Percentiles rank a stretch among this genome's conserved stretches.
Conservation (phyloP, 1,284 basidiomycete species). For the Ustilago vetiveriae region DNA sequence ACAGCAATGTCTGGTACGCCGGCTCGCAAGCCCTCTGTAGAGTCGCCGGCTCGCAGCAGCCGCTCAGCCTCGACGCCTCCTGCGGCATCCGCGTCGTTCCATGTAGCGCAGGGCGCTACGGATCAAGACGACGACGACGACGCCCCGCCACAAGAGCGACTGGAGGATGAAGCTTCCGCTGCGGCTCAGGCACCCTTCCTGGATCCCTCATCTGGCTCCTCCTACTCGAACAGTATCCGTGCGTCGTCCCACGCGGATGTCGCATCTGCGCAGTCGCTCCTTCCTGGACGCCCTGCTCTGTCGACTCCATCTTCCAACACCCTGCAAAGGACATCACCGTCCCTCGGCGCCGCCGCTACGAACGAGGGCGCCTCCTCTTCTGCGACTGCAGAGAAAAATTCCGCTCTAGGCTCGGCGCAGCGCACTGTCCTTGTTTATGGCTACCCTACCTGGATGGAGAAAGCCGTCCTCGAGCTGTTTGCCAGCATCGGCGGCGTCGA, state of each 20-base stretch:
- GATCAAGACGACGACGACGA: conserved; percentile 50
- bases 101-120: conserved; percentile 17
- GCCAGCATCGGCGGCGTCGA: conserved; percentile 47
- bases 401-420: conserved; percentile 34
- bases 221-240: conserved; percentile 13
- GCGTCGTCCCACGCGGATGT: conserved; percentile 5
- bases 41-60: conserved; percentile 27
- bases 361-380: conserved; percentile 6
- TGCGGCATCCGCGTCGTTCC: conserved; percentile 25
- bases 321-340: conserved; percentile 19
- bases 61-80: conserved; percentile 43
- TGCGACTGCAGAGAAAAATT: conserved; percentile 12
- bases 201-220: conserved; percentile 4
- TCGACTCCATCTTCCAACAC: conserved; percentile 11
- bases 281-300: conserved; percentile 13
- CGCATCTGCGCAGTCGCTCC: conserved; percentile 7
- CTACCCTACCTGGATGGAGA: conserved; percentile 50
- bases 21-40: conserved; percentile 31
- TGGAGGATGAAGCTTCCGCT: conserved; percentile 38
- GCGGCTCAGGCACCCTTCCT: conserved; percentile 21
- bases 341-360: conserved; percentile 4
- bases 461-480: conserved; percentile 51
- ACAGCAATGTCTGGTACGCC: conserved; percentile 18
- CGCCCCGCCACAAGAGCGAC: conserved; percentile 44
- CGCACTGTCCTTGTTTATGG: conserved; percentile 55